Evolutionary conservation across 768 basidiomycete genomes (phyloP), one percentile per base, ranked within the genome.

Genomic region (Leccinum subtestaceum): DNA sequence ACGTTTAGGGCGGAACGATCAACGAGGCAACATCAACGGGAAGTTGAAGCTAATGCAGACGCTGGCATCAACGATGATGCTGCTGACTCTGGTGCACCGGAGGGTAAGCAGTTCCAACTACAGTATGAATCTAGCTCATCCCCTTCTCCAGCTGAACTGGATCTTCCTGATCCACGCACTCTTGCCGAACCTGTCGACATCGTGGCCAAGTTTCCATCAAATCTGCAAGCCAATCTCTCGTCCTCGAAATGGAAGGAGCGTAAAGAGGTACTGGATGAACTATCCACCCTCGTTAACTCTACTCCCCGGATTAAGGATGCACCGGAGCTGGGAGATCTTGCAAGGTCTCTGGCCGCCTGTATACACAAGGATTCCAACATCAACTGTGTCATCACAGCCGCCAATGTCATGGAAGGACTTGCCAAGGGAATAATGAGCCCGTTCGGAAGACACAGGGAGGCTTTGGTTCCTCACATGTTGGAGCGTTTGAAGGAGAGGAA

Each of bases 211-310:
- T 80, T 98, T 46, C 90, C 97, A 0, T 71, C 84, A 3, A 86
- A 87, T 57, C 78, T 98, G 60, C 84, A 91, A 58, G 78, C 86
- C 2, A 78, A 82, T 53, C 79, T 99, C 52, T 83, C 86, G 23
- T 98, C 97, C 4, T 86, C 93, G 0, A 98, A 98, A 74, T 99
- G 97, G 97, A 98, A 99, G 69, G 97, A 99, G 64, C 85, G 93
- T 43, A 95, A 98, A 69, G 91, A 95, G 66, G 90, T 84, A 2
- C 77, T 98, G 32, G 95, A 97, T 63, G 92, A 93, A 27, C 80
- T 96, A 23, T 78, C 86, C 48, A 82, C 83, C 2, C 74, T 93
- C 36, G 74, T 98, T 31, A 82, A 83, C 55, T 76, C 84, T 8
- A 81, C 88, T 3, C 86, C 88, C 12, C 83, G 87, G 58, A 89